Evolutionary conservation across 2,329 filamentous ascomycete species (phyloP).

Genomic region (Alternaria ventricosa): DNA sequence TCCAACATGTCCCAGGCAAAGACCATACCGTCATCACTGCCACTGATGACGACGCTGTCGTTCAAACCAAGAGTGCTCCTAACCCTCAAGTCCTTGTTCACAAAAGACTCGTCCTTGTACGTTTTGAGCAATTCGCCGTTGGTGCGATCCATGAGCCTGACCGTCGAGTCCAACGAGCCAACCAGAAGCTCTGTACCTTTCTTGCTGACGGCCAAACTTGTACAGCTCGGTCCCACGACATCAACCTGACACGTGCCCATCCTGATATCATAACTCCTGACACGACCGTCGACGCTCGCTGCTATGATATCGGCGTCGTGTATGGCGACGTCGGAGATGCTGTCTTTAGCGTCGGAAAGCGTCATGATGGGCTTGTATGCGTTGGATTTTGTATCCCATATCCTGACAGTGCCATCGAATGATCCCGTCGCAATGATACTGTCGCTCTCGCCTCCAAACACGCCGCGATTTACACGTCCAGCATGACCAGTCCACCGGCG

Average conservation of each 20-base stretch:
- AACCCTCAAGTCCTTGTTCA: slow-evolving; percentile 75
- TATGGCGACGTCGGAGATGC: slow-evolving; percentile 59
- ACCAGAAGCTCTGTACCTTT: slow-evolving; percentile 79
- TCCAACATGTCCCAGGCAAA: slow-evolving; percentile 86
- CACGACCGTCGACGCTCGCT: slow-evolving; percentile 83
- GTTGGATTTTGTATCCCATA: slow-evolving; percentile 62
- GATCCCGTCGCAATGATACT: slow-evolving; percentile 73
- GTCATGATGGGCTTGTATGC: slow-evolving; percentile 72
- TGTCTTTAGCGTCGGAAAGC: slow-evolving; percentile 75
- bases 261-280: slow-evolving; percentile 82
- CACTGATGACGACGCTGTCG: slow-evolving; percentile 80
- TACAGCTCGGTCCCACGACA: slow-evolving; percentile 65
- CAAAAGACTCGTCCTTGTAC: slow-evolving; percentile 65
- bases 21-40: slow-evolving; percentile 77
- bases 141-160: slow-evolving; percentile 81
- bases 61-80: slow-evolving; percentile 76
- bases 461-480: slow-evolving; percentile 77
- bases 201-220: slow-evolving; percentile 72
- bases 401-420: slow-evolving; percentile 75
- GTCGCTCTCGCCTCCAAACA: slow-evolving; percentile 79
- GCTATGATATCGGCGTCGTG: slow-evolving; percentile 64
- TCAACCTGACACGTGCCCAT: slow-evolving; percentile 67
- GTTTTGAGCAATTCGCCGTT: slow-evolving; percentile 75
- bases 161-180: slow-evolving; percentile 74
- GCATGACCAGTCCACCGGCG: slow-evolving; percentile 77